Conservation (phyloP, 805 yeast genomes). For the Yarrowia sp. region DNA sequence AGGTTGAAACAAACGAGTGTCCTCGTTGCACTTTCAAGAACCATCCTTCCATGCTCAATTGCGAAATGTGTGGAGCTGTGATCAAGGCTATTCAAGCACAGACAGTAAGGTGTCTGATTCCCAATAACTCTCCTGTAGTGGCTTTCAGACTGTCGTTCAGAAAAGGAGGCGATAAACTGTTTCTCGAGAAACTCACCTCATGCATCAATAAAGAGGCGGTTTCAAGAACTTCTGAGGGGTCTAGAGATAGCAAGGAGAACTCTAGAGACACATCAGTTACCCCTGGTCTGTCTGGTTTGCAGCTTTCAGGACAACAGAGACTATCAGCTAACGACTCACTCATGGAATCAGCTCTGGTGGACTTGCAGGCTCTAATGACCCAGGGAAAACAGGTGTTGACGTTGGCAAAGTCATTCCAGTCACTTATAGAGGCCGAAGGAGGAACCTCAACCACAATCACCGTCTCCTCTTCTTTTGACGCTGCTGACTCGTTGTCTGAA, state of each 20-base stretch:
- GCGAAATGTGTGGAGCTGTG: slow-evolving; percentile 86
- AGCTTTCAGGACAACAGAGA: slow-evolving; percentile 61
- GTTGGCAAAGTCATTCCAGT: slow-evolving; percentile 55
- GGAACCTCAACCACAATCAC: slow-evolving; percentile 13
- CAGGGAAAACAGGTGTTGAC: slow-evolving; percentile 75
- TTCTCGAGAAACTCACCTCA: slow-evolving; percentile 13
- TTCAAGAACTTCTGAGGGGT: slow-evolving; percentile 1
- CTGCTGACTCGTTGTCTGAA: slow-evolving; percentile 43
- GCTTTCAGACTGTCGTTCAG: slow-evolving; percentile 15
- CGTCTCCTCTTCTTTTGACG: slow-evolving; percentile 1
- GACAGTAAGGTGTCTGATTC: slow-evolving; percentile 5
- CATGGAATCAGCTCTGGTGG: slow-evolving; percentile 73
- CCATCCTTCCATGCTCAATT: slow-evolving; percentile 75
- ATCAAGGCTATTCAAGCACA: slow-evolving; percentile 45
- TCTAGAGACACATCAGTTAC: slow-evolving; percentile 37
- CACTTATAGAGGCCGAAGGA: slow-evolving; percentile 30
- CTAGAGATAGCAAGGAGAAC: slow-evolving; percentile 7
- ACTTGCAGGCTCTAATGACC: slow-evolving; percentile 76
- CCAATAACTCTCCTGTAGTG: slow-evolving; percentile 1
- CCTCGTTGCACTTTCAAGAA: slow-evolving; percentile 79
- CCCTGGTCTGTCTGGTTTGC: slow-evolving; percentile 73
- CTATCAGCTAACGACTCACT: slow-evolving; percentile 66
- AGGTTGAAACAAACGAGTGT: slow-evolving; percentile 49
- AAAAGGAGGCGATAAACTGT: slow-evolving; percentile 36
- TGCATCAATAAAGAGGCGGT: slow-evolving; percentile 12